Conservation (phyloP, 139 green algal species). For the Coccomyxa sp. region DNA sequence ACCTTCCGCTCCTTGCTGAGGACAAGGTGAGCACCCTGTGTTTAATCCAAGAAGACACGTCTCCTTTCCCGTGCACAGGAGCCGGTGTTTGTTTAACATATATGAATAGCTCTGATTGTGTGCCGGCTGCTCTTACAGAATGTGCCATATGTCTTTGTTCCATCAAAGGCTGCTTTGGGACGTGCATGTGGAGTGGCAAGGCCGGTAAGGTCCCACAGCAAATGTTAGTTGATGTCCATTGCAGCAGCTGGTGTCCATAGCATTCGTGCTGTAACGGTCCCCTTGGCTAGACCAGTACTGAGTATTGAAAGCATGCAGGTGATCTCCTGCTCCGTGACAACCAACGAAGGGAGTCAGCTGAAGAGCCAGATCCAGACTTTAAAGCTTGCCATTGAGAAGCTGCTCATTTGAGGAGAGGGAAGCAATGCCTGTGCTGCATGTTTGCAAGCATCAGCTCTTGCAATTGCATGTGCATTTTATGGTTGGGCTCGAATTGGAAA, state of each 20-base stretch:
- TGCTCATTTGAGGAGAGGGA: constrained; percentile 52
- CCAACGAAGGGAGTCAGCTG: constrained; percentile 96
- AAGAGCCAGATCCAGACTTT: constrained; percentile 94
- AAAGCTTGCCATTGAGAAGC: constrained; percentile 95
- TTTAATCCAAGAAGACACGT: too few relatives aligned
- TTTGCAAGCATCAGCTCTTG: too few relatives aligned
- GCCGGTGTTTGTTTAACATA: neutral
- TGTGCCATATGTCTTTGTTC: constrained; percentile 99
- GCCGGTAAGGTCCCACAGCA: constrained; percentile 37
- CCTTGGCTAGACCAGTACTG: too few relatives aligned
- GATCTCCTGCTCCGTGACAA: constrained; percentile 91
- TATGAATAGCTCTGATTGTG: neutral
- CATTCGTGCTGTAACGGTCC: too few relatives aligned
- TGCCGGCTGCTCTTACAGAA: constrained; percentile 59
- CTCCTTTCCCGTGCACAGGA: too few relatives aligned
- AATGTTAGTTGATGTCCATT: neutral
- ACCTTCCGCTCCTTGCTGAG: constrained; percentile 96
- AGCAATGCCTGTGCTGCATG: neutral
- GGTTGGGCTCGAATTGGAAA: too few relatives aligned
- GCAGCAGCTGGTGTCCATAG: neutral
- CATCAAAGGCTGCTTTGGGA: constrained; percentile 94
- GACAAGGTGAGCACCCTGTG: constrained; percentile 75
- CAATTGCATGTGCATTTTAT: too few relatives aligned
- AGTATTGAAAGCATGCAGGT: constrained; percentile 40
- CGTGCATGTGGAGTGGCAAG: constrained; percentile 94